These are phyloP conservation scores for Ceriops decandra DNA, from an alignment of 345 rosid genomes.

Conservation along the genomic window DNA sequence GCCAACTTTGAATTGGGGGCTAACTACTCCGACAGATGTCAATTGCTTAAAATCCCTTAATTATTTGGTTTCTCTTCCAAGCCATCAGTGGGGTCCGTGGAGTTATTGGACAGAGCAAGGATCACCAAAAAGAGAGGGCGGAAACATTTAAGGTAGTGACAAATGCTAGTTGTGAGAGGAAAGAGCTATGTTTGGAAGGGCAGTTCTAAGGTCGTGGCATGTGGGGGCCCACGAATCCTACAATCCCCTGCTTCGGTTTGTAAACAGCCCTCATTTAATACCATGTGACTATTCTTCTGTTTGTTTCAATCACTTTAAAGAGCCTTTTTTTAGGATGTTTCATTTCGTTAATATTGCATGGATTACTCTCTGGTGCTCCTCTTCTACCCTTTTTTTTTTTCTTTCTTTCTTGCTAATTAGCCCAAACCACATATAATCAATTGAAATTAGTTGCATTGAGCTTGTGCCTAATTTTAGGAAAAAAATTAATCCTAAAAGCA, in stretches of 20 bases:
- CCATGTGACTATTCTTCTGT: constrained; percentile 47
- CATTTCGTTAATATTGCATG: constrained; percentile 1
- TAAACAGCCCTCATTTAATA: constrained; percentile 30
- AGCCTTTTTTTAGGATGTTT: constrained; percentile 24
- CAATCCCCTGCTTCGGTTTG: constrained; percentile 27
- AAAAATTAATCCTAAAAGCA: too few relatives aligned
- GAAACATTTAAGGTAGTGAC: background rate
- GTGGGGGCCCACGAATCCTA: constrained; percentile 29
- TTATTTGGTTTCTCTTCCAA: constrained; percentile 1
- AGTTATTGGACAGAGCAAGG: background rate
- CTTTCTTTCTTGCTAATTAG: background rate
- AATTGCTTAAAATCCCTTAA: constrained; percentile 7
- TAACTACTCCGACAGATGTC: background rate
- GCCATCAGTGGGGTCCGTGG: constrained; percentile 9
- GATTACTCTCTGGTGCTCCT: background rate
- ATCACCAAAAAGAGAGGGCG: too few relatives aligned
- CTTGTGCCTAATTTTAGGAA: too few relatives aligned
- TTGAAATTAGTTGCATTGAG: too few relatives aligned
- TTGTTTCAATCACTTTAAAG: constrained; percentile 33
- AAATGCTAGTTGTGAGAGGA: constrained; percentile 3
- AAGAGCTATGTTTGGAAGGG: background rate
- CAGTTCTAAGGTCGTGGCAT: background rate
- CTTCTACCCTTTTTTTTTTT: background rate
- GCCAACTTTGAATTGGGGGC: background rate
- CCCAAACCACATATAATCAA: too few relatives aligned